Base-by-base conservation (phyloP, 2,329 filamentous ascomycete species). In the Fusarium tanahbumbuense region DNA sequence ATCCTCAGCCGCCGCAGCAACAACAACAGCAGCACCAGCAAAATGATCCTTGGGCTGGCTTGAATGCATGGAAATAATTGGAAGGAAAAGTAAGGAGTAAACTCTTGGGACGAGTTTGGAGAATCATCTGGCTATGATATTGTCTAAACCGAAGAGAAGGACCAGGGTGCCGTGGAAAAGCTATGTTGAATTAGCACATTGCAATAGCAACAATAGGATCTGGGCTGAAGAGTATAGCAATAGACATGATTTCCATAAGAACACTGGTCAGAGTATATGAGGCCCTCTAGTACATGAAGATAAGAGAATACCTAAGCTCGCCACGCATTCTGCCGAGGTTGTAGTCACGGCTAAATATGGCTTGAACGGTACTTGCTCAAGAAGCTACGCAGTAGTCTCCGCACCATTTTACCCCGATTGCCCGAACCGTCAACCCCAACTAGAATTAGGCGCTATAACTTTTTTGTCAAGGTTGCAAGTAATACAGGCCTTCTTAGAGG, bases 1-100 rank as follows among this genome's bases (percentile, higher is more conserved):
- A 78, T 37, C 70, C 75, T 18, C 76, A 77, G 44, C 54, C 34
- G 48, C 54, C 54, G 16, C 44, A 48, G 8, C 53, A 48, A 9
- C 77, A 56, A 60, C 76, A 13, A 48, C 81, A 84, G 47, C 80
- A 82, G 61, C 81, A 84, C 45, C 80, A 82, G 64, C 74, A 77
- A 32, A 77, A 82, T 48, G 85, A 87, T 70, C 85, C 85, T 2
- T 87, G 85, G 85, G 83, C 85, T 15, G 85, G 85, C 3, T 74
- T 87, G 32, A 86, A 81, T 65, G 81, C 83, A 42, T 87, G 85
- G 85, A 86, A 85, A 73, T 87, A 40, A 75, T 60, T 40, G 34
- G 50, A 37, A 20, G 41, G 58, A 34, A 45, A 59, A n/a, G 10
- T 16, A 27, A 30, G 42, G 32, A 42, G 20, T 22, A 18, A 11